Evolutionary conservation across 352 stramenopile species (phyloP).

Genomic region (Phytophthora citricola): DNA sequence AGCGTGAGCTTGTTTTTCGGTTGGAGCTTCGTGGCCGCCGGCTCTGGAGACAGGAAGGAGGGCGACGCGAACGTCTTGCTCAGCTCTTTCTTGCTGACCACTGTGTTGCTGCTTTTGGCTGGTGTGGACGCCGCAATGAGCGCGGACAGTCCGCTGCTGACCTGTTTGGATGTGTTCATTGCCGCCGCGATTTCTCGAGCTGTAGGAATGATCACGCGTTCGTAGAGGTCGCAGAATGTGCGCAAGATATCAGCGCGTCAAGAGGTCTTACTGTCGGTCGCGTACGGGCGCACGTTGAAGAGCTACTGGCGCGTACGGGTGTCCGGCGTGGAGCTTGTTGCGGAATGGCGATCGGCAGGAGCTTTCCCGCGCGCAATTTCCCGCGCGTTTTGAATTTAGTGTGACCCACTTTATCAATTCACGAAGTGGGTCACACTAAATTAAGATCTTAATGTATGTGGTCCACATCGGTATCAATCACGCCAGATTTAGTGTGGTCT

Average conservation of each 20-base stretch:
- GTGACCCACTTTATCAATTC: not conserved
- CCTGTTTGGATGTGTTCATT: constrained; percentile 26
- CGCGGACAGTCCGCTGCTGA: not conserved
- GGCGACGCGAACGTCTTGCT: constrained; percentile 30
- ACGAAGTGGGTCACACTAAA: not conserved
- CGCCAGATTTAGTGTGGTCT: not conserved
- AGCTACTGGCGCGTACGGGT: not conserved
- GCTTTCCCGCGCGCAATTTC: constrained; percentile 9
- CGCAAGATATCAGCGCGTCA: not conserved
- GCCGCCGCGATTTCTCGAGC: constrained; percentile 1
- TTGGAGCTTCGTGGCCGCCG: constrained; percentile 30
- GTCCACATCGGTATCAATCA: too few species aligned
- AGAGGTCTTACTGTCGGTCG: not conserved
- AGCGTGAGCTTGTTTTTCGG: constrained; percentile 46
- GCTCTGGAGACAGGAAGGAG: constrained; percentile 55
- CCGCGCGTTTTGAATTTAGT: too few species aligned
- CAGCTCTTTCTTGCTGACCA: not conserved
- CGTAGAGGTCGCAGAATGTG: not conserved
- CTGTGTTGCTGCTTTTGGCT: constrained; percentile 4
- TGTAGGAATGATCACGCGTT: constrained; percentile 6
- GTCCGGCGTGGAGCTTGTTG: not conserved
- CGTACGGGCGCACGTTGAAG: not conserved
- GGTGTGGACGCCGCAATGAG: constrained; percentile 20
- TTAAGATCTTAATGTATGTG: too few species aligned
- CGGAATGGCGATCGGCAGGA: constrained; percentile 4